Evolutionary conservation across 2,329 filamentous ascomycete species (phyloP).

Genomic region (Aureobasidium sp.): DNA sequence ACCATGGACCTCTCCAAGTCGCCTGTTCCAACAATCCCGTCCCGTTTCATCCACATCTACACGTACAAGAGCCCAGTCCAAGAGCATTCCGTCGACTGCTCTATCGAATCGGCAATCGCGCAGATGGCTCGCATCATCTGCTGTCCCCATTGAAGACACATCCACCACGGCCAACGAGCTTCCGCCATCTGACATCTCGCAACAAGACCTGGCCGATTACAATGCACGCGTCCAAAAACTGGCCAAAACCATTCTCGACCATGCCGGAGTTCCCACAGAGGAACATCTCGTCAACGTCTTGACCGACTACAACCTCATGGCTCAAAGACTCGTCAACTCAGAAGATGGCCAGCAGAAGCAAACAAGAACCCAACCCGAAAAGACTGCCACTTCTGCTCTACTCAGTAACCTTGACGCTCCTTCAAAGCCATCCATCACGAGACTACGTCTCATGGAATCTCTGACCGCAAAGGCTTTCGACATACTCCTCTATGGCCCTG

Average conservation of each 20-base stretch:
- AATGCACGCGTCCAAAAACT: conserved; percentile 10
- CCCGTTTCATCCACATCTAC: not conserved
- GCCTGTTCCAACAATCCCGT: not conserved
- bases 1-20: not conserved
- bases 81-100: not conserved
- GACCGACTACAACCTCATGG: conserved; percentile 7
- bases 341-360: conserved; percentile 6
- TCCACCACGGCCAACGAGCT: not conserved
- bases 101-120: not conserved
- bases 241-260: conserved; percentile 10
- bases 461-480: conserved; percentile 54
- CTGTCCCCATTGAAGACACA: not conserved
- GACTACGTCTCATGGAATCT: conserved; percentile 31
- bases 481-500: conserved; percentile 63
- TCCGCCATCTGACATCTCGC: not conserved
- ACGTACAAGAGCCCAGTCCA: not conserved
- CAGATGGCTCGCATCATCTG: not conserved
- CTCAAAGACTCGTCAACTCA: conserved; percentile 29
- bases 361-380: not conserved
- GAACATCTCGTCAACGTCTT: conserved; percentile 15
- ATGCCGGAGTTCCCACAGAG: conserved; percentile 10
- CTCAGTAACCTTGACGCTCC: conserved; percentile 39
- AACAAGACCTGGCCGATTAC: conserved; percentile 9
- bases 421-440: conserved; percentile 26
- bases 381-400: conserved; percentile 47